phyloP scores from a whole-genome alignment of 2,329 filamentous ascomycete genomes.

The Huntiella abstrusa region DNA sequence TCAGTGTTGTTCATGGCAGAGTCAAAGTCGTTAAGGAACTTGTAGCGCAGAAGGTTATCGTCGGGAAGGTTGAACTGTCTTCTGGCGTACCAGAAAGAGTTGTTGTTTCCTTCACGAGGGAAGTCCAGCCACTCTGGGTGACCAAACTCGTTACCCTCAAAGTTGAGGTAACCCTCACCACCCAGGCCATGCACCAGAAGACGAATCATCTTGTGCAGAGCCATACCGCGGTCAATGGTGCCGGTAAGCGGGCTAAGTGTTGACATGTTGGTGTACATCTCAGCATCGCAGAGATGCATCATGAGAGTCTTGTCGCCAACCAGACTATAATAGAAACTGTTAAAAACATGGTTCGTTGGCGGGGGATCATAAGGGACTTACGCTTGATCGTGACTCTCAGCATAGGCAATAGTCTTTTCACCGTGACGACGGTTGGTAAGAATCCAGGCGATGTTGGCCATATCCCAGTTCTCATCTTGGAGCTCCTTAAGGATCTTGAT shows the following conservation, averaged over 20 bases:
- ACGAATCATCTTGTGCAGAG: slow-evolving; percentile 93
- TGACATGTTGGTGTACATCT: slow-evolving; percentile 98
- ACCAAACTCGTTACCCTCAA: slow-evolving; percentile 96
- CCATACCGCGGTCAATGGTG: slow-evolving; percentile 75
- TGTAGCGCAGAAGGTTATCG: slow-evolving; percentile 68
- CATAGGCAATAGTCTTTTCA: slow-evolving; percentile 96
- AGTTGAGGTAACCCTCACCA: slow-evolving; percentile 94
- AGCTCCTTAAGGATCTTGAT: slow-evolving; percentile 97
- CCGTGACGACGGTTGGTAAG: slow-evolving; percentile 84
- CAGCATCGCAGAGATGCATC: slow-evolving; percentile 94
- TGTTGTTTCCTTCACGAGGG: slow-evolving; percentile 77
- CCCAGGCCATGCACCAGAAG: slow-evolving; percentile 80
- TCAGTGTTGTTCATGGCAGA: slow-evolving; percentile 76
- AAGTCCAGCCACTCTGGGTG: slow-evolving; percentile 99
- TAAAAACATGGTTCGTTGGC: neutral
- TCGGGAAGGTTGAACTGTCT: slow-evolving; percentile 87
- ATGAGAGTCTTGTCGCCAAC: slow-evolving; percentile 94
- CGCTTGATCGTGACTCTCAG: slow-evolving; percentile 95
- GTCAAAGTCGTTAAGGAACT: slow-evolving; percentile 87
- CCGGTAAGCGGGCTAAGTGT: slow-evolving; percentile 64
- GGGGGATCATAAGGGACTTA: slow-evolving; percentile 29
- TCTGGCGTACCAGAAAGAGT: slow-evolving; percentile 86
- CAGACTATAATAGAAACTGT: slow-evolving; percentile 33
- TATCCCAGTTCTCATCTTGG: slow-evolving; percentile 80
- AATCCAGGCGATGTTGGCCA: slow-evolving; percentile 67